phyloP scores from a whole-genome alignment of 164 flowering plant species.

The Cinnamomum chago region DNA sequence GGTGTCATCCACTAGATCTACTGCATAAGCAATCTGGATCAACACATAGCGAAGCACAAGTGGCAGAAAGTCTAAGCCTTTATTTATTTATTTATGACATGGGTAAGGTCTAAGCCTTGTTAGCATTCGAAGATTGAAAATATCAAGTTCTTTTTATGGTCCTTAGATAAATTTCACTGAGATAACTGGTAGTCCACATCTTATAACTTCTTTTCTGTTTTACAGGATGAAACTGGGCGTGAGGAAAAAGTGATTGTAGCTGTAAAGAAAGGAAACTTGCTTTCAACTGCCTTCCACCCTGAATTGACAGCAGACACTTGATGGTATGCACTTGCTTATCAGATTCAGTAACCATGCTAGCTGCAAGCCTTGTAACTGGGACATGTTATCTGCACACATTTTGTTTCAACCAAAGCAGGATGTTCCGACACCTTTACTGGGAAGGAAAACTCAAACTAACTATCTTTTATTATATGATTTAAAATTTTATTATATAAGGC shows the following conservation, averaged over 20 bases:
- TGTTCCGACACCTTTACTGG: neutral
- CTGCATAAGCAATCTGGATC: too few relatives aligned
- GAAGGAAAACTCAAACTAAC: neutral
- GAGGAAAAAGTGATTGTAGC: constrained; percentile 78
- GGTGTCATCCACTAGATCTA: too few relatives aligned
- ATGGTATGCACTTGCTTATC: constrained; percentile 42
- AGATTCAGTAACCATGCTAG: neutral
- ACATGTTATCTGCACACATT: neutral
- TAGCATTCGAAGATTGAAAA: too few relatives aligned
- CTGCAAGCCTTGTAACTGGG: neutral
- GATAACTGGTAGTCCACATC: neutral
- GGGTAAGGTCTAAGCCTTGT: too few relatives aligned
- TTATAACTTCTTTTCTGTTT: neutral
- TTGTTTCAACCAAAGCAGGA: neutral
- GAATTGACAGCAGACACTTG: constrained; percentile 88
- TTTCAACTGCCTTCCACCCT: constrained; percentile 93
- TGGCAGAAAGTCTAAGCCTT: too few relatives aligned
- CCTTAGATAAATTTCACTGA: neutral
- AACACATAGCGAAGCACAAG: too few relatives aligned
- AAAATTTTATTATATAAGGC: too few relatives aligned
- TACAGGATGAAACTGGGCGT: constrained; percentile 41
- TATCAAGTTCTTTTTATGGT: too few relatives aligned
- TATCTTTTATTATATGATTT: neutral
- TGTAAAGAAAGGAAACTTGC: constrained; percentile 82
- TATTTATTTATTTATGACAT: too few relatives aligned